phyloP scores from a whole-genome alignment of 371 early-diverging fungal species.

The Mucor piriformis region DNA sequence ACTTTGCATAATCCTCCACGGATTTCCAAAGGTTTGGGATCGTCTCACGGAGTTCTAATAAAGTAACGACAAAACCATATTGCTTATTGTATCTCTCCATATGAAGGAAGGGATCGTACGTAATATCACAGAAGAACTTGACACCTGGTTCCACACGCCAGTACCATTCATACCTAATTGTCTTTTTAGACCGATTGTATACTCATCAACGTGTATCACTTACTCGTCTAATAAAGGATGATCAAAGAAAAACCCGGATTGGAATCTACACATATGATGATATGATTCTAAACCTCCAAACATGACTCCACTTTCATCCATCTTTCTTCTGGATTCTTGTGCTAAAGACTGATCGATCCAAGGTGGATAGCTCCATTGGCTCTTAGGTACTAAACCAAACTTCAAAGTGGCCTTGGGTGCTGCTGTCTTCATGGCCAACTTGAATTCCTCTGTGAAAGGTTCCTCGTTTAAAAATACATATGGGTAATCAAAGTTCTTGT shows the following conservation, averaged over 20 bases:
- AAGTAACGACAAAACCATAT: conserved; percentile 79
- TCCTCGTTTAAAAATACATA: conserved; percentile 53
- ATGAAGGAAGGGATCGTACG: conserved; percentile 83
- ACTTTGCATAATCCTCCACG: conserved; percentile 53
- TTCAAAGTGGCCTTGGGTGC: conserved; percentile 60
- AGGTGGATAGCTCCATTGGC: conserved; percentile 76
- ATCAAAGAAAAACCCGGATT: conserved; percentile 89
- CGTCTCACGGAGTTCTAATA: conserved; percentile 72
- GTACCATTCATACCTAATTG: conserved; percentile 77
- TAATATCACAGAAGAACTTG: conserved; percentile 78
- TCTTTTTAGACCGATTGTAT: background rate
- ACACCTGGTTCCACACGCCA: conserved; percentile 93
- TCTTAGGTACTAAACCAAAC: conserved; percentile 72
- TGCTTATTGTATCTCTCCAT: conserved; percentile 74
- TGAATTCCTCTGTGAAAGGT: conserved; percentile 53
- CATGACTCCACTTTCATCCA: conserved; percentile 36
- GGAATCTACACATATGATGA: conserved; percentile 76
- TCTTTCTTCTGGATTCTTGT: conserved; percentile 53
- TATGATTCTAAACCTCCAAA: conserved; percentile 53
- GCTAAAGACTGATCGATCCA: conserved; percentile 54
- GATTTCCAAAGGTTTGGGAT: conserved; percentile 78
- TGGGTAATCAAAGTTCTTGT: conserved; percentile 54
- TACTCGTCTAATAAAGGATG: conserved; percentile 81
- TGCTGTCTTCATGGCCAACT: conserved; percentile 36
- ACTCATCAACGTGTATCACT: conserved; percentile 6